phyloP scores from a whole-genome alignment of 495 filamentous ascomycete species.

The Penicillium antarcticum region DNA sequence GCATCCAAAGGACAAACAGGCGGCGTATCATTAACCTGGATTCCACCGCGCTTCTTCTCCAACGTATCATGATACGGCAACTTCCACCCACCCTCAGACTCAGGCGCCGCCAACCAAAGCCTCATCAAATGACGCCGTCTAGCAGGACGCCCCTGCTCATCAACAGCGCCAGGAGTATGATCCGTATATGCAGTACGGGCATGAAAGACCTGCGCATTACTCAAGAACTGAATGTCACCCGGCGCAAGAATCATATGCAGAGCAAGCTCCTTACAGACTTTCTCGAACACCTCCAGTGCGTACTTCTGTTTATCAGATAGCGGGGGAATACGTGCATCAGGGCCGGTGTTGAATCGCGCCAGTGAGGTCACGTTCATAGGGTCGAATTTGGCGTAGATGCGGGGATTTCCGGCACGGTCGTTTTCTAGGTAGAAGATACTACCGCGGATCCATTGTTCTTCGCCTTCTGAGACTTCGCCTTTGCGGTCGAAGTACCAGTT shows the following conservation, averaged over 20 bases:
- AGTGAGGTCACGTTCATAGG: conserved; percentile 68
- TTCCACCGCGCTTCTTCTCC: conserved; percentile 75
- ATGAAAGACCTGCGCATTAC: conserved; percentile 62
- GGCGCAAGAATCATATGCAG: conserved; percentile 71
- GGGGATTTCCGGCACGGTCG: conserved; percentile 30
- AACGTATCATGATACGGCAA: conserved; percentile 68
- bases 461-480: conserved; percentile 65
- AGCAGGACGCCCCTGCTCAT: conserved; percentile 32
- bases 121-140: conserved; percentile 71
- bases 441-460: conserved; percentile 69
- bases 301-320: conserved; percentile 58
- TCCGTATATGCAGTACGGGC: conserved; percentile 63
- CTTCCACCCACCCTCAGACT: conserved; percentile 76
- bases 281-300: conserved; percentile 59
- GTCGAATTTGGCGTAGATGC: conserved; percentile 53
- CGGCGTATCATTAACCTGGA: conserved; percentile 71
- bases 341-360: conserved; percentile 55
- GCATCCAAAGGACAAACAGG: conserved; percentile 63
- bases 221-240: conserved; percentile 71
- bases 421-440: conserved; percentile 67
- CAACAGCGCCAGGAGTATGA: conserved; percentile 42
- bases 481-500: conserved; percentile 91
- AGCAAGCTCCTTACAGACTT: conserved; percentile 56
- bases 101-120: conserved; percentile 73
- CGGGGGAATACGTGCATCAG: conserved; percentile 50